Base-by-base conservation (phyloP, 192 early-diverging fungal genomes). In the Linnemannia schmuckeri region DNA sequence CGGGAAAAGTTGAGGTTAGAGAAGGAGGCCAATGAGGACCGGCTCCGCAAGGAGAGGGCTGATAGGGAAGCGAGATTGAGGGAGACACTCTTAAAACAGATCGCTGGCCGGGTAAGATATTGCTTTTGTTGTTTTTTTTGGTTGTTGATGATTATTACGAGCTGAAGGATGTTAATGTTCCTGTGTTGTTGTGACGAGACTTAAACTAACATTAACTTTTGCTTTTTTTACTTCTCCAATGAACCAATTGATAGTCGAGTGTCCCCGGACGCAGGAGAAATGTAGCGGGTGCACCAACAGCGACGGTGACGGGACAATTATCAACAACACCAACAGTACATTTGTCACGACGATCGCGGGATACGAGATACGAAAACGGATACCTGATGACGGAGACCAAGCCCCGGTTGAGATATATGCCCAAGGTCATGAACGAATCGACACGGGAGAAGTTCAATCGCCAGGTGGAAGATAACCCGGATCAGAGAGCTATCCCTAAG, bases 321-420 rank as follows among this genome's bases (percentile, higher is more conserved):
- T 17, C 27, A 74, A 15, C 44, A 35, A 13, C 35, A 10, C 42
- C 49, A 15, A 8, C 24, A 35, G 44, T 57, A 4, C 20, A 76
- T 38, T 9, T 37, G 4, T 61, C 41, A 15, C 27, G 55, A 76
- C 5, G 38, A 52, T n/a, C 42, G 41, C 42, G 18, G n/a, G 30
- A 10, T 38, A 37, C 68, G 42, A 13, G 41, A 49, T 55, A 42
- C 70, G 77, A 79, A 6, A 81, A 80, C 12, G 85, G 79, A 10
- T 87, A 75, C 44, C 38, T 87, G 1, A 49, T 87, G 75, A 81
- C 85, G 37, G 79, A 87, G 54, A 87, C 85, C 30, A 30, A 68
- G 22, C 85, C 85, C 6, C 79, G 85, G 17, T 49, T 87, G 38
- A 27, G 85, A 38, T 87, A 81, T 30, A 80, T 87, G 80, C 85